phyloP scores from a whole-genome alignment of 495 filamentous ascomycete species.

The Sporormia fimetaria region DNA sequence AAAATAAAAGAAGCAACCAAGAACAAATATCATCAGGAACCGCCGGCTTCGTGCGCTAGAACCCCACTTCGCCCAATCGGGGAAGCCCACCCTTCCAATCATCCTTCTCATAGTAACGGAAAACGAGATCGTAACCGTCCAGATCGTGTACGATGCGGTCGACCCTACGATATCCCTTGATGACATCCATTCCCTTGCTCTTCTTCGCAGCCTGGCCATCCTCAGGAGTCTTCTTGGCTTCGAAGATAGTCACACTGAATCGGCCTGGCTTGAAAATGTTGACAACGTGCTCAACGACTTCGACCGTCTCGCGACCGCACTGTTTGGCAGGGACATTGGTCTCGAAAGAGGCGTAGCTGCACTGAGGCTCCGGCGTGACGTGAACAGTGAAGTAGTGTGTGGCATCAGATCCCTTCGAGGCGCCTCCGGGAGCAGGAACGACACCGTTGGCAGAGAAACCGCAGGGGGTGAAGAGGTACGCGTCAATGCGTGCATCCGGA shows the following conservation, averaged over 20 bases:
- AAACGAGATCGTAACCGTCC: slow-evolving; percentile 94
- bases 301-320: slow-evolving; percentile 75
- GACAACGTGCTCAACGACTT: slow-evolving; percentile 87
- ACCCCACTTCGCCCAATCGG: slow-evolving; percentile 53
- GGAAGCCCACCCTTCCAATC: slow-evolving; percentile 76
- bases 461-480: slow-evolving; percentile 94
- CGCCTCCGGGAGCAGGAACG: slow-evolving; percentile 58
- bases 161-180: slow-evolving; percentile 78
- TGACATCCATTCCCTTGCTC: slow-evolving; percentile 62
- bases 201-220: slow-evolving; percentile 39
- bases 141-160: slow-evolving; percentile 96
- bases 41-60: no score
- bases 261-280: slow-evolving; percentile 89
- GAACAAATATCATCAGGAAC: neutral
- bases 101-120: slow-evolving; percentile 88
- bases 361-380: slow-evolving; percentile 93
- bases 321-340: slow-evolving; percentile 93
- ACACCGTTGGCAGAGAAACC: slow-evolving; percentile 98
- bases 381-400: slow-evolving; percentile 98
- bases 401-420: slow-evolving; percentile 28
- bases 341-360: slow-evolving; percentile 98
- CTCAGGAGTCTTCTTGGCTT: slow-evolving; percentile 55
- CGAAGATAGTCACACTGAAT: slow-evolving; percentile 95
- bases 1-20: neutral
- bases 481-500: slow-evolving; percentile 87